Base-by-base conservation (phyloP, 2,329 filamentous ascomycete species). In the Sclerotinia trifoliorum region DNA sequence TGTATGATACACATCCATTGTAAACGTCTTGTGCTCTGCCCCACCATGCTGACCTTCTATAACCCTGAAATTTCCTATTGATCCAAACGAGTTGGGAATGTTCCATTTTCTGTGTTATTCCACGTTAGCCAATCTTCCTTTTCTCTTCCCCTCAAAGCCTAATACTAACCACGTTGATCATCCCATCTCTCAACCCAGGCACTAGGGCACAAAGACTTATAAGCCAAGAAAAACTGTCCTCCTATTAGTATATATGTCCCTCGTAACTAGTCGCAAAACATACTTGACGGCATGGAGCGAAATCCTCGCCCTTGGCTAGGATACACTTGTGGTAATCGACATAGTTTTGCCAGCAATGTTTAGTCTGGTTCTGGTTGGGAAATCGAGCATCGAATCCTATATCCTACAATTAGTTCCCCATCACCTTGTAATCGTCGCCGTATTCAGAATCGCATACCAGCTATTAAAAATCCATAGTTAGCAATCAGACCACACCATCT, bases 281-380 rank as follows among this genome's bases (percentile, higher is more conserved):
- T 89, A 97, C 94, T 90, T 97, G 94, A 79, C 90, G 90, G 91
- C 94, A 98, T 74, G 94, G 94, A 77, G 92, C 90, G 82, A 98
- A 98, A 80, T 97, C 94, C 86, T 98, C 94, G 83, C 94, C 94
- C 88, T 98, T 98, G 83, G 94, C 94, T 80, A 90, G 85, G 83
- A 97, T 93, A 86, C 95, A 99, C 88, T 99, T 99, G 90, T 99
- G 92, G 88, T 99, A 98, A 83, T 99, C 95, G 85, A 99, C 95
- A 84, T 99, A 99, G 88, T 99, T 99, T 83, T 99, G 96, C 95
- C 95, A 99, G 92, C 95, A 99, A 89, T 99, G 94, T 91, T 97
- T 97, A 84, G 94, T 91, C 85, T 95, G 92, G 86, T 99, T 99
- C 86, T 89, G 85, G 87, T 99, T 97, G 79, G 95, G 95, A 86